Percentiles rank a stretch among this genome's conserved stretches.
These are phyloP conservation scores for Pseudoscleropodium purum DNA, from an alignment of 225 moss, liverwort and hornwort genomes.

Conservation along the genomic window DNA sequence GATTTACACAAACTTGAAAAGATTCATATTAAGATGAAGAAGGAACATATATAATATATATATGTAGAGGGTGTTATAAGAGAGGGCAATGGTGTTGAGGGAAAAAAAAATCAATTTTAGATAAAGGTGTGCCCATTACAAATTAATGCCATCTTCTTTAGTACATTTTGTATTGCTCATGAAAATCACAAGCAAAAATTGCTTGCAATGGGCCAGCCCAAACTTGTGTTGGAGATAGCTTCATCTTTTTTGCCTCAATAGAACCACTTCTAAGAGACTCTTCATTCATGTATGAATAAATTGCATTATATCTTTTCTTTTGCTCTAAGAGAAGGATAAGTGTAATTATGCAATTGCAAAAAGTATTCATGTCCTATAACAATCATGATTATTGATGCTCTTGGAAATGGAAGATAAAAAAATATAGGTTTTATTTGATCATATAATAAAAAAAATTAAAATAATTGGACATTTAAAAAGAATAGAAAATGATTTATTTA, in stretches of 20 bases:
- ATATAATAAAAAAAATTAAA: background rate
- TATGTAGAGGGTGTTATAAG: background rate
- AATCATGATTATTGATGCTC: background rate
- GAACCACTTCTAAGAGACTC: background rate
- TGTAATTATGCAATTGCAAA: background rate
- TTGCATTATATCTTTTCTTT: background rate
- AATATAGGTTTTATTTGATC: background rate
- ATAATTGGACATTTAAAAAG: background rate
- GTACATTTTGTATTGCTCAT: background rate
- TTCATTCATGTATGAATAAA: background rate
- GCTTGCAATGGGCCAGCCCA: accelerated
- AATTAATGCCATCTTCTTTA: background rate
- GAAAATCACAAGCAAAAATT: background rate
- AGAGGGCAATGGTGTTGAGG: accelerated
- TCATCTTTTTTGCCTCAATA: background rate
- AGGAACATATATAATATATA: too few relatives aligned
- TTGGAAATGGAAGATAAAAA: background rate
- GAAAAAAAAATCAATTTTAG: background rate
- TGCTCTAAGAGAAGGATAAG: background rate
- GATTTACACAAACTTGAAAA: background rate
- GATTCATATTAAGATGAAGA: background rate
- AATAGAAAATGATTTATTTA: background rate
- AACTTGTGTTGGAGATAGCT: accelerated
- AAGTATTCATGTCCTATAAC: background rate
- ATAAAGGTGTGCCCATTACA: accelerated